Evolutionary conservation across 805 yeast species (phyloP).

Genomic region (Spathaspora boniae): DNA sequence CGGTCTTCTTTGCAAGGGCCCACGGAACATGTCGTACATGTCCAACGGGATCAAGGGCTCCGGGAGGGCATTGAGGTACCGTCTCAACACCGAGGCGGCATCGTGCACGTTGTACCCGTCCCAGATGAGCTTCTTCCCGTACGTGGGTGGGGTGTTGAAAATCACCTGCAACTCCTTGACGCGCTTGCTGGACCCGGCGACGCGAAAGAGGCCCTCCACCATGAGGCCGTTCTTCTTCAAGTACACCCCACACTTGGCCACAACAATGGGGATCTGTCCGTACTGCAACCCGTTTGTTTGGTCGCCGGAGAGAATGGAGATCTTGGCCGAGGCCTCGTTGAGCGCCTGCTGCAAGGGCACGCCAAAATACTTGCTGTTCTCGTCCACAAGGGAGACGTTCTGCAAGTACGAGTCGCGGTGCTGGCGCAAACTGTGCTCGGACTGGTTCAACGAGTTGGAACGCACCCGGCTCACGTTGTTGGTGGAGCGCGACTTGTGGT

Average conservation of each 20-base stretch:
- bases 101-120: constrained; percentile 94
- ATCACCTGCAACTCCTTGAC: constrained; percentile 79
- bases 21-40: constrained; percentile 73
- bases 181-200: constrained; percentile 87
- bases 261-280: constrained; percentile 87
- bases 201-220: constrained; percentile 88
- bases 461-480: constrained; percentile 40
- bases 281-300: constrained; percentile 52
- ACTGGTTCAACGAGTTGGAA: constrained; percentile 32
- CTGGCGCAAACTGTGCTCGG: constrained; percentile 35
- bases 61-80: constrained; percentile 82
- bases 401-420: constrained; percentile 51
- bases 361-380: constrained; percentile 66
- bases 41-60: constrained; percentile 87
- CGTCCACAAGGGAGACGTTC: constrained; percentile 42
- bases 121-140: constrained; percentile 87
- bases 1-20: constrained; percentile 63
- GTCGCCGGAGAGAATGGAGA: constrained; percentile 56
- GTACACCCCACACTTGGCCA: constrained; percentile 92
- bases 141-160: constrained; percentile 85
- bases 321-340: constrained; percentile 70
- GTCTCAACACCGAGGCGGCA: constrained; percentile 85
- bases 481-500: constrained; percentile 50
- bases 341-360: constrained; percentile 71
- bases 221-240: constrained; percentile 73